Evolutionary conservation across 2,329 filamentous ascomycete genomes (phyloP).

Genomic region (Botryotinia calthae): DNA sequence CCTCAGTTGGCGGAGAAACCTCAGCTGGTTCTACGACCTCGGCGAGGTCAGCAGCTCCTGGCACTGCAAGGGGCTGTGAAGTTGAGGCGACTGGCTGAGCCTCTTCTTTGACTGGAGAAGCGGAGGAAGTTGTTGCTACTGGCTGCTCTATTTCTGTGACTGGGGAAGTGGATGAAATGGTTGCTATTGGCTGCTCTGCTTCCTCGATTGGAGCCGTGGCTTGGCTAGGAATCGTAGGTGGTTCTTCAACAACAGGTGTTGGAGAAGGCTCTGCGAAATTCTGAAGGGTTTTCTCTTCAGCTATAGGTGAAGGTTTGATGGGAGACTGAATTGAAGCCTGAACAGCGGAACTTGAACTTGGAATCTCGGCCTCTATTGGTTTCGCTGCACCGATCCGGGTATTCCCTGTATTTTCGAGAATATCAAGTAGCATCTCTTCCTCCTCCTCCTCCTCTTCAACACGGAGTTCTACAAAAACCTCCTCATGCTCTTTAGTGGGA

Average conservation of each 20-base stretch:
- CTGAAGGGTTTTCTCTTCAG: neutral
- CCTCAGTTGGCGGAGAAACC: neutral
- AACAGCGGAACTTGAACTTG: neutral
- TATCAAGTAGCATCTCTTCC: conserved; percentile 35
- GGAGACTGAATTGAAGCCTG: neutral
- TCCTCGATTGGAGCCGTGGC: neutral
- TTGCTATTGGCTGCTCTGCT: neutral
- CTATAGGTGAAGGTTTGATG: neutral
- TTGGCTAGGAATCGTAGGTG: neutral
- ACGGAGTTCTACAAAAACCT: conserved; percentile 21
- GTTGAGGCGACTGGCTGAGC: neutral
- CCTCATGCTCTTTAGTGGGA: conserved; percentile 24
- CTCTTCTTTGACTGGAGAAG: neutral
- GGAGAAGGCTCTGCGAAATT: neutral
- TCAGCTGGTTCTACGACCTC: neutral
- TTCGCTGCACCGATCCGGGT: conserved; percentile 18
- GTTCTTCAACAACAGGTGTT: neutral
- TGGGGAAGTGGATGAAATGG: neutral
- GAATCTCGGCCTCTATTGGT: neutral
- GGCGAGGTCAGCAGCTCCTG: neutral
- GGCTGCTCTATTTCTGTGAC: neutral
- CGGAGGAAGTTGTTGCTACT: no score
- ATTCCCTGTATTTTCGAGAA: conserved; percentile 27
- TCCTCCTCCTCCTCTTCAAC: conserved; percentile 33
- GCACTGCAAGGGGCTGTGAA: neutral